These are phyloP conservation scores for Thelonectria blattea DNA, from an alignment of 2,329 filamentous ascomycete species.

Conservation along the genomic window DNA sequence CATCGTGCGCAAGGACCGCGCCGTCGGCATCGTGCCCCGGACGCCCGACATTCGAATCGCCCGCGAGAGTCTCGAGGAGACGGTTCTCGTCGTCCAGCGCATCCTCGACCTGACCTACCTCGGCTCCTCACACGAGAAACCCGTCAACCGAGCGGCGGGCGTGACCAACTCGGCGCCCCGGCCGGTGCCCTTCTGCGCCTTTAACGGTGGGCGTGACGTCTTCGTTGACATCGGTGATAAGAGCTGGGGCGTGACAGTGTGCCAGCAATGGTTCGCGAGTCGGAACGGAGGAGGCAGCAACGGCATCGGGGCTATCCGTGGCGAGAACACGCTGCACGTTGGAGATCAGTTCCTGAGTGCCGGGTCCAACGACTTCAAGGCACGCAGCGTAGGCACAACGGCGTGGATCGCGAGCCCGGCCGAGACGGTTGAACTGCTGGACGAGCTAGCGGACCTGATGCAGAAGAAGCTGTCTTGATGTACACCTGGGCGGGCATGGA, in stretches of 20 bases:
- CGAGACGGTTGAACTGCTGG: conserved; percentile 88
- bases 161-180: conserved; percentile 31
- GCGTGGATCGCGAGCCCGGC: conserved; percentile 94
- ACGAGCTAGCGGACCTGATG: conserved; percentile 74
- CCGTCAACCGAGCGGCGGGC: conserved; percentile 31
- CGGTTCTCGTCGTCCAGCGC: conserved; percentile 91
- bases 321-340: conserved; percentile 86
- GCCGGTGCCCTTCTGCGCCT: conserved; percentile 88
- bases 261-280: conserved; percentile 85
- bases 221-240: conserved; percentile 99
- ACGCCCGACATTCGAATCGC: conserved; percentile 70
- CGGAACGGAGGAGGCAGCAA: conserved; percentile 48
- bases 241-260: conserved; percentile 91
- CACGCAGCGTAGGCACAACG: conserved; percentile 87
- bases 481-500: background rate
- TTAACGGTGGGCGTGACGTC: conserved; percentile 96
- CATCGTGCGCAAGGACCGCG: conserved; percentile 86
- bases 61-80: conserved; percentile 92
- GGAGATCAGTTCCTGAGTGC: conserved; percentile 97
- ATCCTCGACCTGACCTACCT: conserved; percentile 81
- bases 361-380: conserved; percentile 97
- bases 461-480: conserved; percentile 42
- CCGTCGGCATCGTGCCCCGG: conserved; percentile 77
- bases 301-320: conserved; percentile 59
- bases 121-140: conserved; percentile 40